These are phyloP conservation scores for Globisporangium carolinianum DNA, from an alignment of 352 stramenopile species.

Conservation along the genomic window DNA sequence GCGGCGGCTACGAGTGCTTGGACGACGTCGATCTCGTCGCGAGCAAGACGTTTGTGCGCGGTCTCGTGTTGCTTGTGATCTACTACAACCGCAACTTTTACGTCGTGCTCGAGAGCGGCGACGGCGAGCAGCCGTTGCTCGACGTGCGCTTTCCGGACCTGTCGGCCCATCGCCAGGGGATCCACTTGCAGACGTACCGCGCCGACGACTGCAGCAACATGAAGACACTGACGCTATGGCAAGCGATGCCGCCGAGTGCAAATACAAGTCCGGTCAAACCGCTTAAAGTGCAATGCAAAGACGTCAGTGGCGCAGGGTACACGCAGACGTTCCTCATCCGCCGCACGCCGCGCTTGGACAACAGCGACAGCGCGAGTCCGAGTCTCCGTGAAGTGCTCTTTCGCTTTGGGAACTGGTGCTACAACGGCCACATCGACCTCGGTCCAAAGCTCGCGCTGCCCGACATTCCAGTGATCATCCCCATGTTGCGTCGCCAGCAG, in stretches of 20 bases:
- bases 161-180: slow-evolving; percentile 80
- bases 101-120: slow-evolving; percentile 84
- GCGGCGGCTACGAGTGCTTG: slow-evolving; percentile 80
- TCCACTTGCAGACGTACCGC: slow-evolving; percentile 80
- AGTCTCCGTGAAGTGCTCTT: slow-evolving; percentile 91
- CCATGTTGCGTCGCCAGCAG: slow-evolving; percentile 90
- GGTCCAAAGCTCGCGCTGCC: slow-evolving; percentile 82
- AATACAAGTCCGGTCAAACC: slow-evolving; percentile 61
- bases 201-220: slow-evolving; percentile 78
- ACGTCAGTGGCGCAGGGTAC: slow-evolving; percentile 74
- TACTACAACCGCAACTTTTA: slow-evolving; percentile 90
- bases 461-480: slow-evolving; percentile 92
- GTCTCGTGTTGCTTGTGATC: slow-evolving; percentile 74
- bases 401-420: slow-evolving; percentile 94
- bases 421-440: slow-evolving; percentile 90
- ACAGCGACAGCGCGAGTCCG: slow-evolving; percentile 8
- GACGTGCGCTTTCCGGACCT: slow-evolving; percentile 93
- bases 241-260: slow-evolving; percentile 50
- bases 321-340: slow-evolving; percentile 85
- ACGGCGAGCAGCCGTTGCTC: slow-evolving; percentile 89
- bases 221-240: slow-evolving; percentile 93
- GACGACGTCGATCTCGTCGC: slow-evolving; percentile 81
- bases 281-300: slow-evolving; percentile 80
- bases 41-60: slow-evolving; percentile 83
- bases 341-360: slow-evolving; percentile 38